These are phyloP conservation scores for Russula lepida DNA, from an alignment of 768 basidiomycete genomes.

Conservation along the genomic window DNA sequence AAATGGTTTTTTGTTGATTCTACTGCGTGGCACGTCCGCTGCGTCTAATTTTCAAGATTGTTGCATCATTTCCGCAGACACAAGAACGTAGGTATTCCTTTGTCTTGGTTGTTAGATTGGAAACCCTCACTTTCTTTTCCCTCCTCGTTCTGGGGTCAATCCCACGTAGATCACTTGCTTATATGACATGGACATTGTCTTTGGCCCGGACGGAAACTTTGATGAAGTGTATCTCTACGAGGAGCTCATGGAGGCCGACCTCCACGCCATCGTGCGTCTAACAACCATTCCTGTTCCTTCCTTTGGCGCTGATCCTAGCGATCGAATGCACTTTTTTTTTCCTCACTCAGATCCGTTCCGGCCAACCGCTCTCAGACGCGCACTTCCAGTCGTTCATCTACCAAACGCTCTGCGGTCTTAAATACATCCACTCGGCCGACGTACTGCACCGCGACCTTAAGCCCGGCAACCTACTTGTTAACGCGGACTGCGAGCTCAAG, in stretches of 20 bases:
- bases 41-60: slow-evolving; percentile 42
- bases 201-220: slow-evolving; percentile 85
- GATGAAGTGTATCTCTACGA: slow-evolving; percentile 96
- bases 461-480: slow-evolving; percentile 91
- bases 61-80: slow-evolving; percentile 97
- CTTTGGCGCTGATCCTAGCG: background rate
- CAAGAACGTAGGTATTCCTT: slow-evolving; percentile 67
- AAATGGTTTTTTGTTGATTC: background rate
- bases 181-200: slow-evolving; percentile 98
- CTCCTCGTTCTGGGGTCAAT: no score
- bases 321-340: background rate
- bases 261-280: slow-evolving; percentile 84
- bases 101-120: background rate
- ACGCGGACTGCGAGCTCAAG: slow-evolving; percentile 97
- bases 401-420: slow-evolving; percentile 95
- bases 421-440: slow-evolving; percentile 97
- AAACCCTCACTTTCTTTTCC: background rate
- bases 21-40: background rate
- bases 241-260: slow-evolving; percentile 99
- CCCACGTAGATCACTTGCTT: slow-evolving; percentile 76
- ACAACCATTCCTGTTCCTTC: background rate
- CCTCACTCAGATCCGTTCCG: slow-evolving; percentile 59
- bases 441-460: slow-evolving; percentile 96
- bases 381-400: slow-evolving; percentile 97
- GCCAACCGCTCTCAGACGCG: slow-evolving; percentile 81